phyloP scores from a whole-genome alignment of 2,329 filamentous ascomycete genomes.

The Fusarium buxicola region DNA sequence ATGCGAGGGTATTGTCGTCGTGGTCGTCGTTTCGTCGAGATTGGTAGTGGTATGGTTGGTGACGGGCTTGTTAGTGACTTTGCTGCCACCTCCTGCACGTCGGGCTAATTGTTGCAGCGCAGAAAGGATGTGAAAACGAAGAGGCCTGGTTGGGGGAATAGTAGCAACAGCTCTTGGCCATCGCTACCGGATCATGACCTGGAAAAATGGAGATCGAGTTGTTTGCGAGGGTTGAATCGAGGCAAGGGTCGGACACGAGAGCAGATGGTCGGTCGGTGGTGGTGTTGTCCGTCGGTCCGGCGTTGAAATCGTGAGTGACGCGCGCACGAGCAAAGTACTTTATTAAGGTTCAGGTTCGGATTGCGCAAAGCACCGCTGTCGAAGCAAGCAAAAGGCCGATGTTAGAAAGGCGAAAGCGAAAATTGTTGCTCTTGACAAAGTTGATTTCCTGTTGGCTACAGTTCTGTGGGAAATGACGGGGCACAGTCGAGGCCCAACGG shows the following conservation, averaged over 20 bases:
- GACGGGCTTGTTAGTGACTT: constrained; percentile 35
- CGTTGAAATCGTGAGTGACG: constrained; percentile 17
- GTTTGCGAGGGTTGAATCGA: constrained; percentile 28
- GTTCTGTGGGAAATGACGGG: constrained; percentile 30
- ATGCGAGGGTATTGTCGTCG: constrained; percentile 34
- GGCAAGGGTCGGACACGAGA: constrained; percentile 10
- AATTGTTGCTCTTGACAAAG: constrained; percentile 24
- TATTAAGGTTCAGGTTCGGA: constrained; percentile 23
- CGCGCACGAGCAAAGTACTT: constrained; percentile 10
- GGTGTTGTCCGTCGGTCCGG: constrained; percentile 17
- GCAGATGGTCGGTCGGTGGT: too few species aligned
- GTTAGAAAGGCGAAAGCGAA: constrained; percentile 33
- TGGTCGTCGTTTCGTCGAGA: constrained; percentile 34
- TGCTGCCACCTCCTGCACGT: constrained; percentile 32
- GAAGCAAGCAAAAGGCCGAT: constrained; percentile 26
- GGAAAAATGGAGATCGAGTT: constrained; percentile 13
- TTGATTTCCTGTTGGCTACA: constrained; percentile 28
- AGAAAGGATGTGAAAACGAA: constrained; percentile 20
- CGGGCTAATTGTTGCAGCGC: constrained; percentile 35
- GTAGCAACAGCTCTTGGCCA: constrained; percentile 42
- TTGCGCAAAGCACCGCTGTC: constrained; percentile 28
- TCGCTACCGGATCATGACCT: constrained; percentile 41
- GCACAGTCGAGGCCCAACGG: constrained; percentile 31
- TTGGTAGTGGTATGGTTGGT: constrained; percentile 22
- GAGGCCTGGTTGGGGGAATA: constrained; percentile 22